phyloP scores from a whole-genome alignment of 805 yeast genomes.

The Lipomyces spencermartinsiae region DNA sequence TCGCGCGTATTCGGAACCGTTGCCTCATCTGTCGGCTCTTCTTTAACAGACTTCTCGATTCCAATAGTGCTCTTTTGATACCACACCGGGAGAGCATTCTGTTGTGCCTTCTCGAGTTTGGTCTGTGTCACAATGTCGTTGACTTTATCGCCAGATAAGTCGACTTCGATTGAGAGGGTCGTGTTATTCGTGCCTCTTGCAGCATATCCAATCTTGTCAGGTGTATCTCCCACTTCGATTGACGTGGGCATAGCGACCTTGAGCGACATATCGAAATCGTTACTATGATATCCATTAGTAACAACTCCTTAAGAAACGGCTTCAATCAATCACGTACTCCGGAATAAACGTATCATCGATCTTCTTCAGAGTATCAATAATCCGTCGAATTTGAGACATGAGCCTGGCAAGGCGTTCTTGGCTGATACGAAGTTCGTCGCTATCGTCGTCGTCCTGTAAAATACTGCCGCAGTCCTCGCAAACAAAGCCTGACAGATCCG shows the following conservation, averaged over 20 bases:
- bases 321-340: slow-evolving; percentile 50
- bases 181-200: slow-evolving; percentile 44
- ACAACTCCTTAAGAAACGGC: background rate
- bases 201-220: slow-evolving; percentile 52
- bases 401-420: slow-evolving; percentile 81
- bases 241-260: slow-evolving; percentile 83
- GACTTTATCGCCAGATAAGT: slow-evolving; percentile 52
- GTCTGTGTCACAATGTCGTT: slow-evolving; percentile 60
- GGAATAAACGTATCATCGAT: slow-evolving; percentile 81
- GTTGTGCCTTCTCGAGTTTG: slow-evolving; percentile 69
- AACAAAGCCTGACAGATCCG: slow-evolving; percentile 77
- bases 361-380: slow-evolving; percentile 79
- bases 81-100: slow-evolving; percentile 97
- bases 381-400: slow-evolving; percentile 89
- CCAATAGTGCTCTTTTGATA: slow-evolving; percentile 92
- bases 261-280: slow-evolving; percentile 84
- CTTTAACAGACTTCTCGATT: slow-evolving; percentile 48
- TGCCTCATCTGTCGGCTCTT: background rate
- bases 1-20: slow-evolving; percentile 13
- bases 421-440: slow-evolving; percentile 77
- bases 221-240: slow-evolving; percentile 59
- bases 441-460: slow-evolving; percentile 85
- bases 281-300: slow-evolving; percentile 43
- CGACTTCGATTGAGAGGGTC: slow-evolving; percentile 87
- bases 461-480: slow-evolving; percentile 84